Evolutionary conservation across 768 basidiomycete species (phyloP).

Genomic region (Pleurotus platypus): DNA sequence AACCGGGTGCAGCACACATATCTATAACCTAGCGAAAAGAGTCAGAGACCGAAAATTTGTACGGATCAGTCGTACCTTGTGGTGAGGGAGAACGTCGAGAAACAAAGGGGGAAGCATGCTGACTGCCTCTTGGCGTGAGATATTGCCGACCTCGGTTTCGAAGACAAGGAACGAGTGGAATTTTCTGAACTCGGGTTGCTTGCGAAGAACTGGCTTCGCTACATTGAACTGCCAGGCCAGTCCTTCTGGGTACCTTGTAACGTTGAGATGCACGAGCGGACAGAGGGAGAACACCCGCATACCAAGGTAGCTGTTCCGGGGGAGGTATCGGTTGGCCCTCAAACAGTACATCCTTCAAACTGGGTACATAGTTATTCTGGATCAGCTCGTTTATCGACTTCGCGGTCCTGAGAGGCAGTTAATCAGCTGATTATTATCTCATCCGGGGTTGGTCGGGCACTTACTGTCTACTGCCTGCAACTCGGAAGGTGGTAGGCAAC

Average conservation of each 20-base stretch:
- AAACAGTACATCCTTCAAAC: slow-evolving; percentile 65
- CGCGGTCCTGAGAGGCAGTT: slow-evolving; percentile 40
- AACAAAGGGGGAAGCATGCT: slow-evolving; percentile 99
- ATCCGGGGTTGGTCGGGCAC: slow-evolving; percentile 13
- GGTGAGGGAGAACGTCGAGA: slow-evolving; percentile 89
- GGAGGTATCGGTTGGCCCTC: slow-evolving; percentile 78
- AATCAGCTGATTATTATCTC: slow-evolving; percentile 8
- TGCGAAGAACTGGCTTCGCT: slow-evolving; percentile 82
- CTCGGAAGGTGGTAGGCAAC: slow-evolving; percentile 91
- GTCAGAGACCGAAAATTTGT: not conserved
- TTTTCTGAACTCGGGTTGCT: slow-evolving; percentile 84
- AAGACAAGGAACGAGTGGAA: slow-evolving; percentile 97
- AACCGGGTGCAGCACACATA: slow-evolving; percentile 98
- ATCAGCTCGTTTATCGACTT: slow-evolving; percentile 77
- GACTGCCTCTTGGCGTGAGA: slow-evolving; percentile 95
- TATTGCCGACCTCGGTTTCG: slow-evolving; percentile 96
- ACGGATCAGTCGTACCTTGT: slow-evolving; percentile 44
- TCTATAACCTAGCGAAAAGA: slow-evolving; percentile 67
- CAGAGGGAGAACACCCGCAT: slow-evolving; percentile 10
- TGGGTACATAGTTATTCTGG: slow-evolving; percentile 73
- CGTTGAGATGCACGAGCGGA: slow-evolving; percentile 2
- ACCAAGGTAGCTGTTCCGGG: slow-evolving; percentile 87
- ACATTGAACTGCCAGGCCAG: slow-evolving; percentile 97
- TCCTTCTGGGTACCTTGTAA: slow-evolving; percentile 84
- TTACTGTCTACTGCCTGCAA: slow-evolving; percentile 85